Base-by-base conservation (phyloP, 176 grass and related monocot genomes). In the Zea luxurians region DNA sequence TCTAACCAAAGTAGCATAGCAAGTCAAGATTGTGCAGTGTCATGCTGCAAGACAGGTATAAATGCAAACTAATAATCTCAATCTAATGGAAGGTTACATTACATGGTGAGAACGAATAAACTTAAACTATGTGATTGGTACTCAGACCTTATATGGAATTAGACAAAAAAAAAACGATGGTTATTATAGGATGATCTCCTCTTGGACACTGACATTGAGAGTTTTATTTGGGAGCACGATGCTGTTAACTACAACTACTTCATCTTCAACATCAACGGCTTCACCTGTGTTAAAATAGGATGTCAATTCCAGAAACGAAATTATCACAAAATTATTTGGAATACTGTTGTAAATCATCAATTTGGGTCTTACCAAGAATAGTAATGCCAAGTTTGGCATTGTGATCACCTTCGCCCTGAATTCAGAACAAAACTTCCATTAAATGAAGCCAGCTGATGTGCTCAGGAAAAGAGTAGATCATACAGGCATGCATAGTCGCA, bases 311-410 rank as follows among this genome's bases (percentile, higher is more conserved):
- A 68, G 40, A 68, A 75, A 80, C 2, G 17, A 76, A 37, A 48
- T 48, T 44, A 12, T 66, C 64, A 37, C 16, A 43, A 52, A 85
- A 35, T 13, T 46, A 27, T 42, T 46, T 80, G 64, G 36, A 7
- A 66, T 66, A 4, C 27, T 27, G 27, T 27, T 27, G 27, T 27
- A 27, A 27, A 70, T 45, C 8, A 13, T 67, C n/a, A 81, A 35
- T 6, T 6, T 57, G 48, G 58, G 68, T 57, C 71, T 67, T 99
- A 99, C 96, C 96, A 69, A 99, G 96, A 70, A 99, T 99, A 38
- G 96, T 93, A 82, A 99, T 96, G 48, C 96, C 96, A 81, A 99
- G 96, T 87, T 96, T 99, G 21, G 92, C 86, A 58, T 99, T 96
- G 77, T 96, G 84, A 75, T 99, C 90, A 77, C 90, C 92, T 82